A percentile compares a stretch with the other conserved stretches of the same genome.
Conservation (phyloP, 345 rosid genomes). For the rapeseed (Brassica napus) region Da-Ae NC_063442.1:27935001-27935500, state of each 20-base stretch:
- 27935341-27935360: constrained; percentile 30
- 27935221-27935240: constrained; percentile 10
- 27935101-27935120: constrained; percentile 13
- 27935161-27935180: background rate
- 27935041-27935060: background rate
- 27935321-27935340: constrained; percentile 45
- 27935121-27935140: constrained; percentile 4
- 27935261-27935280: constrained; percentile 31
- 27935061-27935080: constrained; percentile 19
- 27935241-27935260: constrained; percentile 8
- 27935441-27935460: constrained; percentile 28
- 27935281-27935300: constrained; percentile 32
- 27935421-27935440: constrained; percentile 29
- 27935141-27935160: background rate
- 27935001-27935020: constrained; percentile 15
- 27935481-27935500: background rate
- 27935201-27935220: background rate
- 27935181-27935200: background rate
- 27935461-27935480: background rate
- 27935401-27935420: background rate
- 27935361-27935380: background rate
- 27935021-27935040: background rate
- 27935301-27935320: constrained; percentile 32
- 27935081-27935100: constrained; percentile 42
- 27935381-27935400: background rate